Conservation (phyloP, 2,329 filamentous ascomycete species). For the Exophiala dermatitidis region DNA sequence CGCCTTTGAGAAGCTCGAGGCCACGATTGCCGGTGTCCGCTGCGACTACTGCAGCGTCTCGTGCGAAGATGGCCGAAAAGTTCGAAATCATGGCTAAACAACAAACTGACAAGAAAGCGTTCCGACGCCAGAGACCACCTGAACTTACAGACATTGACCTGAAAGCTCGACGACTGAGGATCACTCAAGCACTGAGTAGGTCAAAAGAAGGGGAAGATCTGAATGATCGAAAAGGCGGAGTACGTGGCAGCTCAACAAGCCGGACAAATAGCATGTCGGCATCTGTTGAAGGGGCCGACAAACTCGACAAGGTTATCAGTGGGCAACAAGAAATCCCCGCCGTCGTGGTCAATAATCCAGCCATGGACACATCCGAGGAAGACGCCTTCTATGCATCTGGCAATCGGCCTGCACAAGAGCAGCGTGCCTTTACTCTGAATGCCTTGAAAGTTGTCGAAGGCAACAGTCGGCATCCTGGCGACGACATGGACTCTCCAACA, state of each 20-base stretch:
- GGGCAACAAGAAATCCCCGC: conserved; percentile 17
- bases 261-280: conserved; percentile 12
- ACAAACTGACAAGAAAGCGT: conserved; percentile 32
- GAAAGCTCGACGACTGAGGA: conserved; percentile 70
- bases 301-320: background rate
- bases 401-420: conserved; percentile 14
- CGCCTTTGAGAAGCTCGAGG: conserved; percentile 70
- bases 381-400: conserved; percentile 13
- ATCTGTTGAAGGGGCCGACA: conserved; percentile 15
- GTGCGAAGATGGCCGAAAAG: conserved; percentile 57
- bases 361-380: conserved; percentile 13
- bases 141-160: conserved; percentile 74
- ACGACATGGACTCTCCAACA: conserved; percentile 40
- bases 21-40: conserved; percentile 72
- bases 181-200: conserved; percentile 76
- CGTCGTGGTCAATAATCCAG: conserved; percentile 17
- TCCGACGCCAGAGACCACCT: conserved; percentile 43
- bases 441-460: conserved; percentile 22
- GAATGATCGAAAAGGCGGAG: conserved; percentile 1
- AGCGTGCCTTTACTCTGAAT: conserved; percentile 27
- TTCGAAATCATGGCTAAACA: conserved; percentile 40
- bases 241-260: conserved; percentile 6
- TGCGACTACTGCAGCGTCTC: conserved; percentile 64
- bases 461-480: background rate
- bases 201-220: conserved; percentile 25